These are phyloP conservation scores for Gynostemma pentaphyllum DNA, from an alignment of 306 rosid species.

Conservation along the genomic window DNA sequence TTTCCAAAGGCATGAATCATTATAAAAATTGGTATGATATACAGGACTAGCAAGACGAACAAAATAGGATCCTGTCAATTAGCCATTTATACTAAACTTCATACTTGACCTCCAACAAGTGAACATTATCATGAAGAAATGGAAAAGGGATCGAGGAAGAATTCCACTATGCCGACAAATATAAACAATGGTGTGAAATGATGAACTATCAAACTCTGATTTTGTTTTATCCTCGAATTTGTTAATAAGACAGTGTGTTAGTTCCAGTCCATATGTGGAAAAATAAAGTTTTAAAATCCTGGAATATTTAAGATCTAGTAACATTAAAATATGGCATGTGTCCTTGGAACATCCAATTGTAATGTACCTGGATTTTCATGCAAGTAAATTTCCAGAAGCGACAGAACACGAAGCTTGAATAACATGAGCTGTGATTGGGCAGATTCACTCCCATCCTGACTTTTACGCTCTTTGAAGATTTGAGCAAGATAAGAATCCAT, in stretches of 20 bases:
- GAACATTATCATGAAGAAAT: too few species aligned
- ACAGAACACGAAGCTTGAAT: constrained; percentile 84
- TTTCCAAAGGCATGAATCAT: background rate
- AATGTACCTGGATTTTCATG: constrained; percentile 80
- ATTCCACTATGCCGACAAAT: too few species aligned
- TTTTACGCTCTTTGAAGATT: constrained; percentile 67
- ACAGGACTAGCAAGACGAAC: too few species aligned
- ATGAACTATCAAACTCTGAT: too few species aligned
- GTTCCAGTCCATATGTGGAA: too few species aligned
- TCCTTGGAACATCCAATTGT: background rate
- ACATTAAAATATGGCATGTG: background rate
- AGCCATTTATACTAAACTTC: too few species aligned
- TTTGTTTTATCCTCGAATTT: too few species aligned
- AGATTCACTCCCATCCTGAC: constrained; percentile 67
- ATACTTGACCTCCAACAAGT: too few species aligned
- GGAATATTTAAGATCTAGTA: background rate
- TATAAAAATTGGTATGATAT: background rate
- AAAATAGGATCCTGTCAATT: too few species aligned
- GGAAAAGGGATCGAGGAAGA: too few species aligned
- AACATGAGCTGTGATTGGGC: constrained; percentile 83
- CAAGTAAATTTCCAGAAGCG: constrained; percentile 83
- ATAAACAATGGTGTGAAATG: too few species aligned
- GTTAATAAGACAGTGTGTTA: too few species aligned
- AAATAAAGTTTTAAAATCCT: background rate
- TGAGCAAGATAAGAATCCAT: constrained; percentile 80